Evolutionary conservation across 2,329 filamentous ascomycete species (phyloP).

Genomic region (Coniochaeta sp.): DNA sequence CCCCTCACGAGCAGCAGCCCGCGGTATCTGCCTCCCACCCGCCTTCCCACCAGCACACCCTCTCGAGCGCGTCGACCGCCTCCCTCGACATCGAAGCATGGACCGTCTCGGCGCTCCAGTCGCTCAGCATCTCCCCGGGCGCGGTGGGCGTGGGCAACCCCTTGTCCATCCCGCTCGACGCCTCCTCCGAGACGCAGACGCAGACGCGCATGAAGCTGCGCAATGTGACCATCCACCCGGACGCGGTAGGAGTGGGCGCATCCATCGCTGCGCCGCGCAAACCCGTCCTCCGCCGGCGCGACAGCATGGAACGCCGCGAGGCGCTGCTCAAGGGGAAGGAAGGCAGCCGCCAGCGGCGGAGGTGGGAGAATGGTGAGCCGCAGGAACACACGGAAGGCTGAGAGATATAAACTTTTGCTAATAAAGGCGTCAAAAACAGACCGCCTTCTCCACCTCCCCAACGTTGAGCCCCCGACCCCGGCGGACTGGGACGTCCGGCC

Average conservation of each 20-base stretch:
- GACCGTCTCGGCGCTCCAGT: conserved; percentile 53
- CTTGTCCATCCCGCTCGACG: conserved; percentile 70
- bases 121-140: conserved; percentile 45
- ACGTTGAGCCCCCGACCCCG: conserved; percentile 76
- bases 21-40: conserved; percentile 22
- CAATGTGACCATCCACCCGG: conserved; percentile 14
- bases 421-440: conserved; percentile 46
- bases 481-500: conserved; percentile 78
- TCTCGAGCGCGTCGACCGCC: conserved; percentile 19
- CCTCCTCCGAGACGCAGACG: conserved; percentile 20
- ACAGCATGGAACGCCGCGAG: conserved; percentile 58
- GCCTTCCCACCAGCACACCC: conserved; percentile 13
- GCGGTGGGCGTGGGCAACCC: conserved; percentile 55
- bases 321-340: conserved; percentile 82
- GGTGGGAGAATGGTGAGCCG: conserved; percentile 89
- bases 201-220: conserved; percentile 28
- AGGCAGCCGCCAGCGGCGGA: conserved; percentile 74
- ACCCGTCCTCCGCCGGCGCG: conserved; percentile 43
- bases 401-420: too few relatives aligned
- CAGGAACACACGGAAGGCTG: too few relatives aligned
- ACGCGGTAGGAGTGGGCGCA: conserved; percentile 21
- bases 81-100: conserved; percentile 60
- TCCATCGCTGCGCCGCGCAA: conserved; percentile 30
- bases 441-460: conserved; percentile 77
- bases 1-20: conserved; percentile 8